Evolutionary conservation across 345 rosid species (phyloP).

Genomic region (Melastoma malabathricum): DNA sequence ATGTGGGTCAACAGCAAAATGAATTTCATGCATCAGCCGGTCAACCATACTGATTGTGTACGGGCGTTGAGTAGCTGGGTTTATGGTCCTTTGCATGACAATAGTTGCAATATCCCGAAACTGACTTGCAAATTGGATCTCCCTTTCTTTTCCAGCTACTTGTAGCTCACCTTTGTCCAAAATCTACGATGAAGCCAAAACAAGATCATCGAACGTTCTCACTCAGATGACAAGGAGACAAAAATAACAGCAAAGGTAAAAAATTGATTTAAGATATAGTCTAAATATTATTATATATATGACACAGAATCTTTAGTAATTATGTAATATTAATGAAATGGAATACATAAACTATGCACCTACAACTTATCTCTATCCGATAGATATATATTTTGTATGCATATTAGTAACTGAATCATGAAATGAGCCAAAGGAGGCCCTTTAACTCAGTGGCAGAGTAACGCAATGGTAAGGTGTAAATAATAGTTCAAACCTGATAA

Average conservation of each 20-base stretch:
- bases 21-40: conserved; percentile 87
- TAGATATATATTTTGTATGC: too few species aligned
- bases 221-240: neutral
- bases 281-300: too few species aligned
- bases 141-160: conserved; percentile 97
- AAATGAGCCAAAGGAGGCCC: too few species aligned
- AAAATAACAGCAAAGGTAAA: neutral
- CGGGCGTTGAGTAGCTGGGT: conserved; percentile 87
- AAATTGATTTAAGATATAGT: too few species aligned
- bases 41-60: conserved; percentile 92
- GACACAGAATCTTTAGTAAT: too few species aligned
- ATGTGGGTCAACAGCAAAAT: conserved; percentile 83
- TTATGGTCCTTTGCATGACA: conserved; percentile 91
- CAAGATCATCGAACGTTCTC: neutral
- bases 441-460: too few species aligned
- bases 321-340: too few species aligned
- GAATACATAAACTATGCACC: too few species aligned
- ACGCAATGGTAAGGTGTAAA: too few species aligned
- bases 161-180: conserved; percentile 97
- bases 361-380: too few species aligned
- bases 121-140: conserved; percentile 77
- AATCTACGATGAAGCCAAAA: conserved; percentile 27
- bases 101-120: conserved; percentile 90
- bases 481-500: too few species aligned
- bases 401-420: too few species aligned